These are phyloP conservation scores for Haemoproteus tartakovskyi DNA, from an alignment of 169 alveolate species.

Conservation along the genomic window DNA sequence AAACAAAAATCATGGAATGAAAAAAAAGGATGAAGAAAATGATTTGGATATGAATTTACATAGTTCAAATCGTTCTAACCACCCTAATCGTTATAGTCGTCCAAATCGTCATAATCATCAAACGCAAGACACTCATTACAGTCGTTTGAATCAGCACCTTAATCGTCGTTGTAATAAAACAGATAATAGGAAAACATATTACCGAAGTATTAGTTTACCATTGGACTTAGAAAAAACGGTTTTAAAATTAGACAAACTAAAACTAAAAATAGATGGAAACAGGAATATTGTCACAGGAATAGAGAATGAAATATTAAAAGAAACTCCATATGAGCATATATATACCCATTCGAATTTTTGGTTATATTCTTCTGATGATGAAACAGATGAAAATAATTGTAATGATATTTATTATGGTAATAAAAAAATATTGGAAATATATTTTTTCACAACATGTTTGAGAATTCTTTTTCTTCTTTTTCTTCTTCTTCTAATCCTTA, in stretches of 20 bases:
- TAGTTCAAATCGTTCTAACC: too few species aligned
- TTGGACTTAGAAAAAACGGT: constrained; percentile 16
- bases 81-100: too few species aligned
- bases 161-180: too few species aligned
- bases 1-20: too few species aligned
- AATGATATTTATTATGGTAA: constrained; percentile 13
- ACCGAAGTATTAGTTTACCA: constrained; percentile 60
- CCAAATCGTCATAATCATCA: too few species aligned
- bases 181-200: not conserved
- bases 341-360: constrained; percentile 59
- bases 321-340: constrained; percentile 60
- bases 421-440: not conserved
- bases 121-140: too few species aligned
- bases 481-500: constrained; percentile 16
- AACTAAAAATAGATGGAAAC: constrained; percentile 40
- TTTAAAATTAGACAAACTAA: constrained; percentile 15
- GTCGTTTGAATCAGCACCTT: too few species aligned
- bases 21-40: too few species aligned
- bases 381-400: constrained; percentile 7
- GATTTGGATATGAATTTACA: too few species aligned
- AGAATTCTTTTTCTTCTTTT: too few species aligned
- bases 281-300: constrained; percentile 53
- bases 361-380: constrained; percentile 53
- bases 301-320: constrained; percentile 35
- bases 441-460: too few species aligned